These are phyloP conservation scores for Parascedosporium putredinis DNA, from an alignment of 2,329 filamentous ascomycete genomes.

Conservation along the genomic window DNA sequence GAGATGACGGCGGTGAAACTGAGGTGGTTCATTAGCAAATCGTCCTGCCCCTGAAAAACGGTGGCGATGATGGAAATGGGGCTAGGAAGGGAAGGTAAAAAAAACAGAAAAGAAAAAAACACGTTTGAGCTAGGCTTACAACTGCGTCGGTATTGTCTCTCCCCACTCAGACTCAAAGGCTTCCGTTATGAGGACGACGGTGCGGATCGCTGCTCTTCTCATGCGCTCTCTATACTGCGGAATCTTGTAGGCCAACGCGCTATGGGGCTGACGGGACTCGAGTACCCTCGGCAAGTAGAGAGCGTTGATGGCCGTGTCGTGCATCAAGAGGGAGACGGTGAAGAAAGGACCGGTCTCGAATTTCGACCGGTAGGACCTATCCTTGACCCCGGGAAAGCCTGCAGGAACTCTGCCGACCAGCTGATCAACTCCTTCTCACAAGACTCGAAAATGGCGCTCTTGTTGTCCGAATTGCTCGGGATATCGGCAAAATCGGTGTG, in stretches of 20 bases:
- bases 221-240: constrained; percentile 3
- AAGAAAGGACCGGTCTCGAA: constrained; percentile 3
- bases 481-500: constrained; percentile 1
- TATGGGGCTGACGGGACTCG: background rate
- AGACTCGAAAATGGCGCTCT: background rate
- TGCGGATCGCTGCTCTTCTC: constrained; percentile 5
- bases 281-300: constrained; percentile 4
- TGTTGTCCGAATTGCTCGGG: background rate
- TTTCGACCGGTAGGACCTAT: background rate
- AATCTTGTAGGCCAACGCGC: background rate
- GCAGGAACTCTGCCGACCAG: constrained; percentile 4
- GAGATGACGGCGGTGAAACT: constrained; percentile 7
- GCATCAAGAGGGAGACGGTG: background rate
- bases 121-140: background rate
- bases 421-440: constrained; percentile 3
- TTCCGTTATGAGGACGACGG: constrained; percentile 1
- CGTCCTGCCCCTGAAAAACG: no score
- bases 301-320: constrained; percentile 4
- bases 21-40: background rate
- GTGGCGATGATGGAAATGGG: no score
- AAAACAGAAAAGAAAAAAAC: background rate
- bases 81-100: no score
- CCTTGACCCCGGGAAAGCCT: background rate
- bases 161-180: constrained; percentile 5
- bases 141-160: constrained; percentile 5